Percentiles rank a stretch among this genome's conserved stretches.
phyloP scores from a whole-genome alignment of 164 flowering plant species.

The Vitis rupestris region DNA sequence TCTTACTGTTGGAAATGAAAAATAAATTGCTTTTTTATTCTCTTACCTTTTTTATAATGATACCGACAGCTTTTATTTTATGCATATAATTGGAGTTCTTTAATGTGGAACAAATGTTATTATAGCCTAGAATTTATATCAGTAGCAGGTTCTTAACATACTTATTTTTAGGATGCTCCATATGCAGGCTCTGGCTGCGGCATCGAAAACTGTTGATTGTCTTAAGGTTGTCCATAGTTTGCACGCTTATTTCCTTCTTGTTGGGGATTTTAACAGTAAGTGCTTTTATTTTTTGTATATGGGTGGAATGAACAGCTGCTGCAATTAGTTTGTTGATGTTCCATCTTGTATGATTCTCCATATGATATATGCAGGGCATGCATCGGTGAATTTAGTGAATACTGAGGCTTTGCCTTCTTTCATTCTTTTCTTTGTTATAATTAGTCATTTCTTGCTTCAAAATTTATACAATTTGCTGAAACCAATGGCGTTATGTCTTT shows the following conservation, averaged over 20 bases:
- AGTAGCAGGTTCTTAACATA: neutral
- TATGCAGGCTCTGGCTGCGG: constrained; percentile 94
- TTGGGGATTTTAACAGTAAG: constrained; percentile 84
- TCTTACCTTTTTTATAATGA: neutral
- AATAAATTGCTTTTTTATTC: too few relatives aligned
- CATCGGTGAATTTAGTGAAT: too few relatives aligned
- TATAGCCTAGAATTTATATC: neutral
- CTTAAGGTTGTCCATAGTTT: constrained; percentile 83
- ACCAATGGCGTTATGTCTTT: too few relatives aligned
- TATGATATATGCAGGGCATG: neutral
- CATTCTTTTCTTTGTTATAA: too few relatives aligned
- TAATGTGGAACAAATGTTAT: neutral
- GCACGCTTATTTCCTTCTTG: constrained; percentile 81
- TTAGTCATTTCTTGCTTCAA: too few relatives aligned
- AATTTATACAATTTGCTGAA: too few relatives aligned
- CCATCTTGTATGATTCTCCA: neutral
- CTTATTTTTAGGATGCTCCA: constrained; percentile 3
- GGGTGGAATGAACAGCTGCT: neutral
- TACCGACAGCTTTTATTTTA: neutral
- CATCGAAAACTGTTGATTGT: constrained; percentile 91
- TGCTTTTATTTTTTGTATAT: constrained; percentile 7
- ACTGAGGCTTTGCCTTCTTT: too few relatives aligned
- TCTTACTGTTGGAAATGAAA: too few relatives aligned
- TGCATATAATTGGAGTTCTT: too few relatives aligned
- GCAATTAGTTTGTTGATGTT: neutral